Conservation (phyloP, 768 basidiomycete species). For the Leccinum imitatum region DNA sequence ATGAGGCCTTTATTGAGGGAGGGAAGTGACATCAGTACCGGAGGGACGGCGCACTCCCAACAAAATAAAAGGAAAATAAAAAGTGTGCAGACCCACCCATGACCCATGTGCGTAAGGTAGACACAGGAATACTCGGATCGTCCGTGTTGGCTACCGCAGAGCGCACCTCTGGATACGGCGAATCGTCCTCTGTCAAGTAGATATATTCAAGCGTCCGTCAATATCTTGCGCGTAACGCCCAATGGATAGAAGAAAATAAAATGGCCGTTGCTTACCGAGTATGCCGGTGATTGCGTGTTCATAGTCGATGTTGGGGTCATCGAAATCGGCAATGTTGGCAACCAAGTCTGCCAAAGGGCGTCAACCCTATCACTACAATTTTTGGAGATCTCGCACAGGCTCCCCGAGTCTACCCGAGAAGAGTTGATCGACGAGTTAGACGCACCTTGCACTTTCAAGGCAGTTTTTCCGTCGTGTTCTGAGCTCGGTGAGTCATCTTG, state of each 20-base stretch:
- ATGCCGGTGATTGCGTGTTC: constrained; percentile 14
- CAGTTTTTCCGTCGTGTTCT: constrained; percentile 15
- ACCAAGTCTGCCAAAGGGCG: background rate
- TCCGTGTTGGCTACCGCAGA: constrained; percentile 75
- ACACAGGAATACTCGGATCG: constrained; percentile 61
- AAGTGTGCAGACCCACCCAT: constrained; percentile 36
- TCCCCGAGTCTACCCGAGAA: background rate
- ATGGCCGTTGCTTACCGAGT: constrained; percentile 14
- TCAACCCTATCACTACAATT: background rate
- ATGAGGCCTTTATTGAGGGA: constrained; percentile 26
- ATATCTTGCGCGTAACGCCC: background rate
- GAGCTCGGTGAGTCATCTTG: constrained; percentile 1
- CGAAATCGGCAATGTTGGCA: constrained; percentile 23
- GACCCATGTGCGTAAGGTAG: constrained; percentile 59
- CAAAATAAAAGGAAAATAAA: too few species aligned
- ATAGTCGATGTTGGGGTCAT: constrained; percentile 39
- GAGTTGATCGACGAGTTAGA: too few species aligned
- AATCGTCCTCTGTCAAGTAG: constrained; percentile 58
- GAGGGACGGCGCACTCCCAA: background rate
- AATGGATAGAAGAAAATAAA: background rate
- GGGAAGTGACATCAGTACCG: background rate
- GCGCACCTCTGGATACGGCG: constrained; percentile 82
- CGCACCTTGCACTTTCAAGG: constrained; percentile 5
- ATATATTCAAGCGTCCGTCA: background rate
- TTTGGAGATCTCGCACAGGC: background rate